These are phyloP conservation scores for Dissophora ornata DNA, from an alignment of 192 early-diverging fungal genomes.

Conservation along the genomic window DNA sequence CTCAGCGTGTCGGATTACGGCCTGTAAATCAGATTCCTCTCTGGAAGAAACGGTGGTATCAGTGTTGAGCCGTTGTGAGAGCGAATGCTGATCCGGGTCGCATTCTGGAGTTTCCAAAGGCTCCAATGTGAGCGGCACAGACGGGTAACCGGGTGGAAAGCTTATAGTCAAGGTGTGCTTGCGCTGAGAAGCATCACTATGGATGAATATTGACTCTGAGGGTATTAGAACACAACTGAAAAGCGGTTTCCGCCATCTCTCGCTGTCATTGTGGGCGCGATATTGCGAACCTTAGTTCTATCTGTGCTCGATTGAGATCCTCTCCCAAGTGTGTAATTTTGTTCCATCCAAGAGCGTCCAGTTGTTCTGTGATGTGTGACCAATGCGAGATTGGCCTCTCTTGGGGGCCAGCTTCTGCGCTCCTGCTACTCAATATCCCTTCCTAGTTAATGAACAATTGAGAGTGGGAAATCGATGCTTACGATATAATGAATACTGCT, in stretches of 20 bases:
- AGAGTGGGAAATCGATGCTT: too few relatives aligned
- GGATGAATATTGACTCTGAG: background rate
- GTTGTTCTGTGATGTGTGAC: constrained; percentile 28
- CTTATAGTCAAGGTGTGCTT: constrained; percentile 29
- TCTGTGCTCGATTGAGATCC: constrained; percentile 20
- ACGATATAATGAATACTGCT: too few relatives aligned
- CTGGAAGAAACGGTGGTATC: background rate
- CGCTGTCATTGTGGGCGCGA: too few relatives aligned
- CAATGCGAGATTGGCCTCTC: constrained; percentile 22
- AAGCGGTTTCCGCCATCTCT: too few relatives aligned
- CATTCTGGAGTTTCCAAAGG: constrained; percentile 30
- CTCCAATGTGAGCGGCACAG: constrained; percentile 16
- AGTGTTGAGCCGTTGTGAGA: background rate
- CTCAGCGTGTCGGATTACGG: constrained; percentile 18
- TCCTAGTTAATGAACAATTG: constrained; percentile 18
- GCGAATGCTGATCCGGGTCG: background rate
- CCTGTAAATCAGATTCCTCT: background rate
- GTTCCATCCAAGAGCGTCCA: constrained; percentile 43
- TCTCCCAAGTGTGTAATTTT: constrained; percentile 17
- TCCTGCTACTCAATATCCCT: constrained; percentile 19
- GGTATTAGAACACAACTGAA: background rate
- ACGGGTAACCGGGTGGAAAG: constrained; percentile 34
- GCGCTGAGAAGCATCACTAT: constrained; percentile 25
- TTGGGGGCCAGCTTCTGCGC: background rate
- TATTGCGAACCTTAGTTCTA: constrained; percentile 30